phyloP scores from a whole-genome alignment of 169 alveolate species.

The Cyclospora cayetanensis region DNA sequence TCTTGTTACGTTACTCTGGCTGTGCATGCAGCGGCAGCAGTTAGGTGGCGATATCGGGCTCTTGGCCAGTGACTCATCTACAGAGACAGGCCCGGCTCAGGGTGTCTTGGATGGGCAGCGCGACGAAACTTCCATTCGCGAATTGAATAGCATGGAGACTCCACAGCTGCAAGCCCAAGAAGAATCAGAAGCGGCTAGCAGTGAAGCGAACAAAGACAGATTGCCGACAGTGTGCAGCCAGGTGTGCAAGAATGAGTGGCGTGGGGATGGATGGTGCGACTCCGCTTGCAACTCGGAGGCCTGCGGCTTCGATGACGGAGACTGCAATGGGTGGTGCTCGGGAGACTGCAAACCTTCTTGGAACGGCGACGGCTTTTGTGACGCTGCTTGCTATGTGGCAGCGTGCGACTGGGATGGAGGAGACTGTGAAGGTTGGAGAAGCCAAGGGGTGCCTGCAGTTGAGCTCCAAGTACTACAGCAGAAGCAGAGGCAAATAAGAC shows the following conservation, averaged over 20 bases:
- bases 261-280: slow-evolving; percentile 83
- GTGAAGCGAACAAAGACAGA: neutral
- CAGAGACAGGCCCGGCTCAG: neutral
- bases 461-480: slow-evolving; percentile 48
- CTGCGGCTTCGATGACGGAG: slow-evolving; percentile 79
- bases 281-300: slow-evolving; percentile 77
- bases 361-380: slow-evolving; percentile 83
- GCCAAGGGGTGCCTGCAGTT: slow-evolving; percentile 13
- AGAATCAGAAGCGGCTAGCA: neutral
- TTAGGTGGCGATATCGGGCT: slow-evolving; percentile 1
- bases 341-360: slow-evolving; percentile 81
- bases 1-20: too few relatives aligned
- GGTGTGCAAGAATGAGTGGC: slow-evolving; percentile 76
- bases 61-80: neutral
- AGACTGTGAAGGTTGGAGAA: slow-evolving; percentile 76
- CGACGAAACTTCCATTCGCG: neutral
- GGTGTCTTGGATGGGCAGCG: slow-evolving; percentile 38
- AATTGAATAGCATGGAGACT: neutral
- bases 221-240: slow-evolving; percentile 70
- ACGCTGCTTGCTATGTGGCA: slow-evolving; percentile 76
- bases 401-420: slow-evolving; percentile 82
- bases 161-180: neutral
- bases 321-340: slow-evolving; percentile 81
- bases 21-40: neutral
- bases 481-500: slow-evolving; percentile 17